Percentiles rank a stretch among this genome's conserved stretches.
Conservation (phyloP, 345 rosid species). For the Trapa incisa region DNA sequence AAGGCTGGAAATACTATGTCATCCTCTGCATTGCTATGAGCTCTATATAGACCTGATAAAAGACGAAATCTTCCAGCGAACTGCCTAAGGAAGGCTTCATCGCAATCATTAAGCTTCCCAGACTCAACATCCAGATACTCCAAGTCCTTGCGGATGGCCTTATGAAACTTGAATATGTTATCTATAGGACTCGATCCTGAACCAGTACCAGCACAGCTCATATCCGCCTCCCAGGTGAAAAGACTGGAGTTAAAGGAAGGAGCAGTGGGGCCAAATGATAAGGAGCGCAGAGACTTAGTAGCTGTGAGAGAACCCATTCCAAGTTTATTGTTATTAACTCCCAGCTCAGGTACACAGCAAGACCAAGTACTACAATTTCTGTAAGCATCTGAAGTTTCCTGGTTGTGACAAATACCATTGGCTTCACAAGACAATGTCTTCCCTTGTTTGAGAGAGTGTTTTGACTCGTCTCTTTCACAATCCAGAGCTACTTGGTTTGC, state of each 20-base stretch:
- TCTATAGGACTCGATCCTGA: conserved; percentile 63
- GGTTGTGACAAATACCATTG: conserved; percentile 11
- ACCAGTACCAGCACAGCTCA: conserved; percentile 30
- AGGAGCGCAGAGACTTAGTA: conserved; percentile 58
- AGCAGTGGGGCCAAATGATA: conserved; percentile 48
- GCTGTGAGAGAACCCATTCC: conserved; percentile 57
- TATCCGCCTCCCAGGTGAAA: conserved; percentile 73
- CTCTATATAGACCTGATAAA: conserved; percentile 83
- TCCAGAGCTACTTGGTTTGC: conserved; percentile 14
- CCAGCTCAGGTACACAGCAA: conserved; percentile 80
- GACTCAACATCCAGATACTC: conserved; percentile 82
- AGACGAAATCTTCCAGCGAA: conserved; percentile 73
- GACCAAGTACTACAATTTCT: conserved; percentile 27
- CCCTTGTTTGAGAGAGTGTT: conserved; percentile 36
- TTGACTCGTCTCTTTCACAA: conserved; percentile 19
- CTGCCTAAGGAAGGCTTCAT: conserved; percentile 55
- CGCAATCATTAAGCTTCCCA: conserved; percentile 60
- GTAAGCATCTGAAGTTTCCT: conserved; percentile 19
- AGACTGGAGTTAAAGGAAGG: conserved; percentile 82
- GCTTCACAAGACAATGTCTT: conserved; percentile 22
- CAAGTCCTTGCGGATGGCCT: conserved; percentile 81
- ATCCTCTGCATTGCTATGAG: conserved; percentile 95
- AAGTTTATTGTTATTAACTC: conserved; percentile 50
- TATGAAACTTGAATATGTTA: conserved; percentile 79
- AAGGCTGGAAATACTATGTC: conserved; percentile 84